These are phyloP conservation scores for Telfairia occidentalis DNA, from an alignment of 331 rosid genomes.

Conservation along the genomic window DNA sequence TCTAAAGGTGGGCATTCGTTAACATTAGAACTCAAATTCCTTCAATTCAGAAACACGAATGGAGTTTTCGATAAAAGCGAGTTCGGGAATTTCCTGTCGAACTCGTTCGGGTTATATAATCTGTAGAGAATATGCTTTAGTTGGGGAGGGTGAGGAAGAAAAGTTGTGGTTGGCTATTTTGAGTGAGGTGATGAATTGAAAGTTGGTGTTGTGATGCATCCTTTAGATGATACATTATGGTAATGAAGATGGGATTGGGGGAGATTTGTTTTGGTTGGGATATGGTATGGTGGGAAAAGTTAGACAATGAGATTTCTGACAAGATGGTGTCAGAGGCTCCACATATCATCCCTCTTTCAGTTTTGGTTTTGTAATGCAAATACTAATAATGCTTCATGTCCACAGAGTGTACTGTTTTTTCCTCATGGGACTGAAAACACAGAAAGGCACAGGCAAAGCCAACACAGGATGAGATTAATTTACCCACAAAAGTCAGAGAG, in stretches of 20 bases:
- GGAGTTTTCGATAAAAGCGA: not conserved
- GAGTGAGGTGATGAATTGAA: not conserved
- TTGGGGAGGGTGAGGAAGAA: not conserved
- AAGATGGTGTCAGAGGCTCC: slow-evolving; percentile 56
- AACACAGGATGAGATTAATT: not conserved
- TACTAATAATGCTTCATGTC: slow-evolving; percentile 2
- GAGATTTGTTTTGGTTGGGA: slow-evolving; percentile 25
- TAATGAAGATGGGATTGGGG: slow-evolving; percentile 5
- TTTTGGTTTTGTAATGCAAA: slow-evolving; percentile 9
- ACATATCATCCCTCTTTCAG: slow-evolving; percentile 20
- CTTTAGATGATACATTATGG: not conserved
- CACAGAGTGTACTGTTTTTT: not conserved
- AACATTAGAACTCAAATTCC: not conserved
- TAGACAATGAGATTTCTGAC: slow-evolving; percentile 29
- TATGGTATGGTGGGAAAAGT: slow-evolving; percentile 11
- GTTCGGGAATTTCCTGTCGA: not conserved
- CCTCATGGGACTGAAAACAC: slow-evolving; percentile 2
- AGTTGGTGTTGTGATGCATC: not conserved
- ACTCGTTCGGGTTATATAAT: not conserved
- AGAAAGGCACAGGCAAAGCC: not conserved
- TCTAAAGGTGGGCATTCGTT: not conserved
- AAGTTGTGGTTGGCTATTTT: not conserved
- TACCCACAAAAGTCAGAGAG: not conserved
- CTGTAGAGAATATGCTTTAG: not conserved
- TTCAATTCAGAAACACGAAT: not conserved